Evolutionary conservation across 2,329 filamentous ascomycete genomes (phyloP), one percentile per base, ranked within the genome.

Genomic region (Emericellopsis atlantica): DNA sequence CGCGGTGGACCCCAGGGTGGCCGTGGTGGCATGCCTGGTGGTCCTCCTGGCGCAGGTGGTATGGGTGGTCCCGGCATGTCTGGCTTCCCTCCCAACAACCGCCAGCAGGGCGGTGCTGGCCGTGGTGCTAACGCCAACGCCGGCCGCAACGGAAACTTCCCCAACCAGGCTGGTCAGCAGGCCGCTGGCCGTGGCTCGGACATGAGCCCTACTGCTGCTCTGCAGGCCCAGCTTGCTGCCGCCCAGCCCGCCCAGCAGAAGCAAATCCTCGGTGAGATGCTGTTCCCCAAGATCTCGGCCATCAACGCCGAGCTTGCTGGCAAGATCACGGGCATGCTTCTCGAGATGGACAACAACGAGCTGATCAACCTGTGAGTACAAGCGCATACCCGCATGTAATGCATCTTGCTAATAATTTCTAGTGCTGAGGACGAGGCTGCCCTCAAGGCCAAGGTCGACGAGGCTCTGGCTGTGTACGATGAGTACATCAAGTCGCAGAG

Each of bases 301-400:
- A 81, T 95, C 66, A 92, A 98, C 72, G 84, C 88, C 45, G 89
- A 95, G 55, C 75, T 98, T 56, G 92, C 92, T 47, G 92, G 92
- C 60, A 98, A 98, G 81, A 96, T 98, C 64, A 98, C 92, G 46
- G 92, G 92, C 68, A 98, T 98, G 92, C 83, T 98, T 55, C 69
- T 98, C 55, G 92, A 98, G 77, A 98, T 98, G 92, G 92, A 96
- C 56, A 96, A 96, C 67, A 62, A 74, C 43, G 92, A 98, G 72
- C 73, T 98, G 54, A 76, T 98, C 59, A 86, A 85, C 67, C 77
- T 98, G 86, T 95, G 82, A 85, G 89, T 85, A 49, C 22, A 6
- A 4, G 12, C 36, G 15, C 15, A 21, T 15, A 24, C 21, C 21
- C n/a, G 10, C 21, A 6, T 12, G 11, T 18, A 14, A 29, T 29